Percentiles rank a stretch among this genome's conserved stretches.
These are phyloP conservation scores for Ganoderma lingzhi DNA, from an alignment of 1,284 basidiomycete species.

Conservation along the genomic window DNA sequence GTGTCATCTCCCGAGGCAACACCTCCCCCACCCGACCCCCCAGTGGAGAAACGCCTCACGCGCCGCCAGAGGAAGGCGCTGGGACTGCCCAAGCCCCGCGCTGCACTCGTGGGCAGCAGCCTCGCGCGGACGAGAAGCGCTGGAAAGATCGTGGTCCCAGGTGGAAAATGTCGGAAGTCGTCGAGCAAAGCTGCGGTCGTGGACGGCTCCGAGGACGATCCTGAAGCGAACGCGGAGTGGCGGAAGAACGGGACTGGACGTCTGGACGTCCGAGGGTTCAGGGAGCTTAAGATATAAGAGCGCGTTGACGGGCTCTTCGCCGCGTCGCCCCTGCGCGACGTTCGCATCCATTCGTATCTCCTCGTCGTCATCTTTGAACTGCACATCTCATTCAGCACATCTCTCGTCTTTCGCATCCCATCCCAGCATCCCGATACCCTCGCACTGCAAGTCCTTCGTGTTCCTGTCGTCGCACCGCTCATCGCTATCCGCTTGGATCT, in stretches of 20 bases:
- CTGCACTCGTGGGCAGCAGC: constrained; percentile 40
- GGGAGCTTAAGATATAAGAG: constrained; percentile 77
- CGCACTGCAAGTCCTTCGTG: constrained; percentile 18
- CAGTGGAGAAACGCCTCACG: constrained; percentile 54
- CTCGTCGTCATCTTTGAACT: constrained; percentile 26
- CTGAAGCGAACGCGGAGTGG: constrained; percentile 65
- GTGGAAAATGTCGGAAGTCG: constrained; percentile 50
- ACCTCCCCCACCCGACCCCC: constrained; percentile 43
- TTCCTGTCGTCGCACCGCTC: constrained; percentile 18
- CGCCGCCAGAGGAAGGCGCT: constrained; percentile 71
- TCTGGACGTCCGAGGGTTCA: constrained; percentile 81
- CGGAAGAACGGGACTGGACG: constrained; percentile 74
- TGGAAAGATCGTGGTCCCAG: constrained; percentile 66
- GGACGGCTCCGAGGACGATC: constrained; percentile 39
- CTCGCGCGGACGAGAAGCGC: constrained; percentile 42
- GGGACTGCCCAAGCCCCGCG: constrained; percentile 64
- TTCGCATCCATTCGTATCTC: constrained; percentile 18
- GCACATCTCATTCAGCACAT: constrained; percentile 13
- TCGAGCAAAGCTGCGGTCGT: constrained; percentile 39
- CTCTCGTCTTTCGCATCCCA: constrained; percentile 17
- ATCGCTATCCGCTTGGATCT: constrained; percentile 21
- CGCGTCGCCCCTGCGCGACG: constrained; percentile 15
- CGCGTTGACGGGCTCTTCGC: constrained; percentile 27
- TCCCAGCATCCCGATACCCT: constrained; percentile 20
- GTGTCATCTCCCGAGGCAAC: constrained; percentile 49